Base-by-base conservation (phyloP, 805 yeast species). In the Kregervanrija delftensis region DNA sequence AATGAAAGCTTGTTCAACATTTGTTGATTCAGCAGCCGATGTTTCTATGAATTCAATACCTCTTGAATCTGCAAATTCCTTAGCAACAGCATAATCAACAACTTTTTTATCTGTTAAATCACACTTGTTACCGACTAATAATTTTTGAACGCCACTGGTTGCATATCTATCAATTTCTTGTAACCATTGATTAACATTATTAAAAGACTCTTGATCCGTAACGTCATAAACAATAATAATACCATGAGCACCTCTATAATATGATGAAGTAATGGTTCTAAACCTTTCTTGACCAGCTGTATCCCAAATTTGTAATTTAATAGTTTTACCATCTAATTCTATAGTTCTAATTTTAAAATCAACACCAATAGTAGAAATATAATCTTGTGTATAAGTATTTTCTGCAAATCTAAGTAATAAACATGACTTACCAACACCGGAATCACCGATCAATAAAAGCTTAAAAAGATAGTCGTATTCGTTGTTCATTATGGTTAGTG, bases 241-340 rank as follows among this genome's bases (percentile, higher is more conserved):
- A 49, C 99, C 99, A 64, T 91, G 98, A 11, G 98, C 96, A 46
- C 99, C 99, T 66, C 99, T 84, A 74, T 91, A 91, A 72, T 91
- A 91, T 12, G 96, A 87, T 11, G 96, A 86, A 11, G 98, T 93
- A 69, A 91, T 91, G 42, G 99, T 93, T 70, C 98, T 83, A 73
- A 93, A 93, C 58, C 99, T 76, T 68, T 93, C 99, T 72, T 93
- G 99, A 39, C 99, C 99, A 11, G 98, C 99, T 45, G 99, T 93
- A 65, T 93, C 99, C 99, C 99, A 93, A 63, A 93, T 91, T 72
- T 93, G 99, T 62, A 93, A 77, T 71, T 93, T 93, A 64, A 93
- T 93, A 44, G 96, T 87, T 73, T 93, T 93, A 53, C 98, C 98
- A 58, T 93, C 97, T 49, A 93, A 74, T 64, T 93, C 98, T 45